Base-by-base conservation (phyloP, 768 basidiomycete genomes). In the Amanita pallidorosea region DNA sequence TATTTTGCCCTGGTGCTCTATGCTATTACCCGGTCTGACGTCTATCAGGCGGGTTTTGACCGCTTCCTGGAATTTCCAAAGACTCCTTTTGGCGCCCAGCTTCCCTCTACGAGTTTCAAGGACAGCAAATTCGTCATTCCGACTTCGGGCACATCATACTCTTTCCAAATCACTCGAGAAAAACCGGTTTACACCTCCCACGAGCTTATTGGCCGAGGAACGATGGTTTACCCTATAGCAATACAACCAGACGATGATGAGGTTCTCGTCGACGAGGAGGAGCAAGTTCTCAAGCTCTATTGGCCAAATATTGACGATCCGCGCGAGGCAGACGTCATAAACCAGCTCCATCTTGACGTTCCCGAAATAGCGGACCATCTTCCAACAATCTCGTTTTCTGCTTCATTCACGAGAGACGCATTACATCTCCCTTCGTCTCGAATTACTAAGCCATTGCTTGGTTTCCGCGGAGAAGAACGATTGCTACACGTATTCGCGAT, bases 201-300 rank as follows among this genome's bases (percentile, higher is more conserved):
- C 20, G 50, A 44, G 18, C 49, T 51, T 6, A 37, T 51, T 18
- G 53, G 53, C 18, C 47, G 53, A 20, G 53, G 53, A 15, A 51
- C 53, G 9, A 33, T 45, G 11, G 53, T 54, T 8, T 51, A 50
- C 34, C 42, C 48, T 27, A 38, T 54, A 13, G 17, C 35, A 7
- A 20, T 36, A 18, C 41, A 42, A 42, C 41, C 49, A 33, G 49
- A 50, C 18, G 40, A 42, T 7, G 49, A 50, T 12, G 49, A 43
- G 18, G 47, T 48, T 25, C 47, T 48, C 8, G 22, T 42, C 17
- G 29, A 50, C 31, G 41, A 50, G 20, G 49, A 50, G 12, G 49
- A 50, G 9, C 49, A 42, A 43, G 49, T 50, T 33, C 49, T 50
- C 15, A 50, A 50, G 41, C 38, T 50, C 17, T 50, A 50, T 43